Evolutionary conservation across 2,329 filamentous ascomycete genomes (phyloP).

Genomic region (Dactylellina drechsleri): DNA sequence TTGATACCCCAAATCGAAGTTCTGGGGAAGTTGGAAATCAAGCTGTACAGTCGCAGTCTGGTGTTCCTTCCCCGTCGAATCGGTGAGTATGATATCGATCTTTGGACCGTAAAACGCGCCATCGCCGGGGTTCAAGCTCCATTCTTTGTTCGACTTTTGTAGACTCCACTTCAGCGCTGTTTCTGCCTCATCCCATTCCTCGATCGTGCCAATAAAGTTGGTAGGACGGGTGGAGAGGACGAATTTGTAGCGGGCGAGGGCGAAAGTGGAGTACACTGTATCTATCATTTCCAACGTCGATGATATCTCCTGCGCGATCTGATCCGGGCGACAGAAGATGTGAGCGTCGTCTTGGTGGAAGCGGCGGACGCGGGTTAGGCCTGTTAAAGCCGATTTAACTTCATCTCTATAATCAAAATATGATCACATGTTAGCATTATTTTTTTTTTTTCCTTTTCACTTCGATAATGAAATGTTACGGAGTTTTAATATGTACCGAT

Average conservation of each 20-base stretch:
- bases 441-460: not conserved
- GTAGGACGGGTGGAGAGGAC: slow-evolving; percentile 79
- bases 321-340: slow-evolving; percentile 83
- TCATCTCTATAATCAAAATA: slow-evolving; percentile 72
- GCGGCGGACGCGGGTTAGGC: slow-evolving; percentile 82
- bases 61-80: slow-evolving; percentile 84
- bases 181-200: slow-evolving; percentile 74
- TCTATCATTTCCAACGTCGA: slow-evolving; percentile 79
- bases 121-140: slow-evolving; percentile 81
- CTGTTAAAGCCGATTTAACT: slow-evolving; percentile 80
- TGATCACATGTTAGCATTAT: not conserved
- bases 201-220: slow-evolving; percentile 78
- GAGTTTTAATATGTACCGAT: slow-evolving; percentile 54
- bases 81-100: slow-evolving; percentile 84
- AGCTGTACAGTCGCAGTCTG: slow-evolving; percentile 90
- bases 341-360: slow-evolving; percentile 94
- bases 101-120: slow-evolving; percentile 93
- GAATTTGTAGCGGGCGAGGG: slow-evolving; percentile 77
- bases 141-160: slow-evolving; percentile 72
- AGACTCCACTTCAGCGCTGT: slow-evolving; percentile 73
- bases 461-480: not conserved
- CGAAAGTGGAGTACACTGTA: slow-evolving; percentile 75
- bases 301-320: slow-evolving; percentile 78
- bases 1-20: slow-evolving; percentile 80
- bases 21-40: slow-evolving; percentile 86